A percentile compares a stretch with the other conserved stretches of the same genome.
Evolutionary conservation across 108 stramenopile genomes (phyloP).

Genomic region (Skeletonema marinoi): DNA sequence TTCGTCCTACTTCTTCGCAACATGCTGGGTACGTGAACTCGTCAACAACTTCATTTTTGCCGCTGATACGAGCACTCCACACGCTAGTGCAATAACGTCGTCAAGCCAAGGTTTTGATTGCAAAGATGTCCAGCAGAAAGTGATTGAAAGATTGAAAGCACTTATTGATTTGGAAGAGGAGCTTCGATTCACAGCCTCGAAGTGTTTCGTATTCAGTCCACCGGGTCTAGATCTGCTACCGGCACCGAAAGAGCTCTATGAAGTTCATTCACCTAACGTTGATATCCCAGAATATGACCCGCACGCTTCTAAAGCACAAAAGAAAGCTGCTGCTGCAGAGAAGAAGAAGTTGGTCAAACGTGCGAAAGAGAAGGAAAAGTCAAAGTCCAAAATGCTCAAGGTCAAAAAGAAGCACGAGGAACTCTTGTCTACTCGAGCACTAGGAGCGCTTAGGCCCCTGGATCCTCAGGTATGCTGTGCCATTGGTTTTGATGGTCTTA

Average conservation of each 20-base stretch:
- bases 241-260: conserved; percentile 27
- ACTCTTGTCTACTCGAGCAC: conserved; percentile 22
- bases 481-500: conserved; percentile 42
- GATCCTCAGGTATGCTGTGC: conserved; percentile 46
- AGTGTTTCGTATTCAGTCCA: conserved; percentile 46
- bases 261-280: not conserved
- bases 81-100: conserved; percentile 6
- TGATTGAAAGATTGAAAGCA: conserved; percentile 31
- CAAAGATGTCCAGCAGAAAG: conserved; percentile 27
- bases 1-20: conserved; percentile 44
- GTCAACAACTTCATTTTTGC: conserved; percentile 51
- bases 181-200: conserved; percentile 35
- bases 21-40: conserved; percentile 49
- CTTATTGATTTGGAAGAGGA: conserved; percentile 54
- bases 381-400: conserved; percentile 33
- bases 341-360: conserved; percentile 28
- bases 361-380: conserved; percentile 33
- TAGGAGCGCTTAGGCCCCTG: conserved; percentile 37
- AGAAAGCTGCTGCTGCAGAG: conserved; percentile 23
- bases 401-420: conserved; percentile 37
- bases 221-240: conserved; percentile 41
- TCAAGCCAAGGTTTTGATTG: conserved; percentile 31
- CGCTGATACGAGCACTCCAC: conserved; percentile 3
- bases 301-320: conserved; percentile 24
- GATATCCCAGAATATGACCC: conserved; percentile 10